Evolutionary conservation across 2,329 filamentous ascomycete genomes (phyloP).

Genomic region (Epichloe hybrida): DNA sequence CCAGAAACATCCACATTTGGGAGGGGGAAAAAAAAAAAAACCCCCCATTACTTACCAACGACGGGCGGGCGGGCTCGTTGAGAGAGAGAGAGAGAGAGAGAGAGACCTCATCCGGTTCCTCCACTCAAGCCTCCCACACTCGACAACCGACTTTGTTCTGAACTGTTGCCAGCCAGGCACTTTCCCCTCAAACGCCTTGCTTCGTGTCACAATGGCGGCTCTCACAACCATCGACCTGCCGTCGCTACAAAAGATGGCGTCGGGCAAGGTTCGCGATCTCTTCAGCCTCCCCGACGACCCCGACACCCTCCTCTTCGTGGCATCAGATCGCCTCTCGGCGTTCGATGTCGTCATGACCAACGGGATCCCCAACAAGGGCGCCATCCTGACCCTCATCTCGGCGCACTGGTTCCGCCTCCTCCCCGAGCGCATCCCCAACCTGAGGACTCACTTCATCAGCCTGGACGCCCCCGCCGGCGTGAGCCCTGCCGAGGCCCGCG

Average conservation of each 20-base stretch:
- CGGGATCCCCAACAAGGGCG: conserved; percentile 40
- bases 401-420: conserved; percentile 43
- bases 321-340: conserved; percentile 83
- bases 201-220: conserved; percentile 7
- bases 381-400: conserved; percentile 31
- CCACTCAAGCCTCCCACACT: no score
- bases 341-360: conserved; percentile 88
- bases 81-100: no score
- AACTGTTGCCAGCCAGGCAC: not conserved
- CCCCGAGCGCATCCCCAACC: conserved; percentile 27
- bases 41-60: no score
- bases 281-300: conserved; percentile 53
- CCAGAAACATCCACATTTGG: no score
- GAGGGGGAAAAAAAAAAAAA: no score
- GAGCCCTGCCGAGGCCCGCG: conserved; percentile 30
- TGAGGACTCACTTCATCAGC: conserved; percentile 40
- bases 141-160: no score
- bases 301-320: conserved; percentile 61
- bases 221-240: conserved; percentile 17
- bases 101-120: no score
- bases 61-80: no score
- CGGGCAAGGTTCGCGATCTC: conserved; percentile 66
- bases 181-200: not conserved
- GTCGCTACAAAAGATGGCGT: conserved; percentile 22
- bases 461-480: conserved; percentile 23